A percentile compares a stretch with the other conserved stretches of the same genome.
Conservation (phyloP, 169 alveolate species). For the Plasmodium reichenowi region DNA sequence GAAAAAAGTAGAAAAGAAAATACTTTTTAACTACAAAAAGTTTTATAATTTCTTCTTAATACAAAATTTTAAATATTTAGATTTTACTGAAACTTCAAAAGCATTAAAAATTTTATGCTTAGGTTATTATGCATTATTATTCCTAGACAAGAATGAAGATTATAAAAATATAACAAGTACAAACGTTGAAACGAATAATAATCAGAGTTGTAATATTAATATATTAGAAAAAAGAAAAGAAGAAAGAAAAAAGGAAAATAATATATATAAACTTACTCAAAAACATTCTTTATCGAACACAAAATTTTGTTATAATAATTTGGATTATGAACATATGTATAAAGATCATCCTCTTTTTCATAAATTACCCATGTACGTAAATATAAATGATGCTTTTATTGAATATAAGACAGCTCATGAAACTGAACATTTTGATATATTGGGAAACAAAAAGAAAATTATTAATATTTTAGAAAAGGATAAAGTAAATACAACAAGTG, state of each 20-base stretch:
- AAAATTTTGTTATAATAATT: not conserved
- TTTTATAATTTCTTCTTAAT: conserved; percentile 49
- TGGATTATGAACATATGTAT: not conserved
- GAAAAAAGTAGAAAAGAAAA: conserved; percentile 41
- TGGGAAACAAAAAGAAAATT: too few species aligned
- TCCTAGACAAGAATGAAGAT: conserved; percentile 21
- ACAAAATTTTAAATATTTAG: conserved; percentile 30
- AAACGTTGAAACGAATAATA: not conserved
- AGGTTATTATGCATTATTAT: conserved; percentile 58
- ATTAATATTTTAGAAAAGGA: too few species aligned
- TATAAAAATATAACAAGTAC: not conserved
- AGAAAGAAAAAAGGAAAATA: not conserved
- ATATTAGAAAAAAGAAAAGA: not conserved
- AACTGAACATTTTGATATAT: not conserved
- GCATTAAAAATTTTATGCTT: conserved; percentile 46
- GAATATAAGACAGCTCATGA: conserved; percentile 16
- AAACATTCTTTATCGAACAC: not conserved
- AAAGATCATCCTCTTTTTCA: conserved; percentile 16
- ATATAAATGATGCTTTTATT: conserved; percentile 50
- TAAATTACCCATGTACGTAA: conserved; percentile 28
- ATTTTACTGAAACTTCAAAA: conserved; percentile 37
- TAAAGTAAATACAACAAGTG: too few species aligned
- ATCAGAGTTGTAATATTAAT: not conserved
- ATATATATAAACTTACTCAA: not conserved
- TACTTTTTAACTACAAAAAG: conserved; percentile 28